phyloP scores from a whole-genome alignment of 1,139 yeast genomes.

The Torulaspora pretoriensis region DNA sequence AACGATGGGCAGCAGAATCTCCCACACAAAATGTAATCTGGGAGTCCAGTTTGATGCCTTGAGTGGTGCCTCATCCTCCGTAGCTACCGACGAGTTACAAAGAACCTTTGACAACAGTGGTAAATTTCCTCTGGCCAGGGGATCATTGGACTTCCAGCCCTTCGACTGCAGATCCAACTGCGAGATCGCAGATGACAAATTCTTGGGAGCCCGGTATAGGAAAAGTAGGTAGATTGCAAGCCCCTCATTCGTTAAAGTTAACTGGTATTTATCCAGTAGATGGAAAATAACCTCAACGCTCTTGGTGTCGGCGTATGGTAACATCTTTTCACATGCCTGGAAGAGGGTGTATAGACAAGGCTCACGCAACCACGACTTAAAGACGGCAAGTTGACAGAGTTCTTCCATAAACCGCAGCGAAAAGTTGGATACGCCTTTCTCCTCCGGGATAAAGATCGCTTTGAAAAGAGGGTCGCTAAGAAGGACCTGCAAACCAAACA shows the following conservation, averaged over 20 bases:
- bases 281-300: slow-evolving; percentile 39
- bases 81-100: slow-evolving; percentile 46
- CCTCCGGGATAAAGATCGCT: slow-evolving; percentile 38
- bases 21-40: slow-evolving; percentile 81
- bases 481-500: slow-evolving; percentile 79
- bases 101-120: slow-evolving; percentile 58
- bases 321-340: slow-evolving; percentile 43
- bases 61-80: slow-evolving; percentile 40
- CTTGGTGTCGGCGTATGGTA: slow-evolving; percentile 28
- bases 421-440: slow-evolving; percentile 35
- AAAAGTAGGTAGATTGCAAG: slow-evolving; percentile 60
- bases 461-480: slow-evolving; percentile 47
- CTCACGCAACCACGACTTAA: slow-evolving; percentile 85
- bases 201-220: slow-evolving; percentile 30
- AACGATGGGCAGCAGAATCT: slow-evolving; percentile 47
- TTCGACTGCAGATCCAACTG: slow-evolving; percentile 25
- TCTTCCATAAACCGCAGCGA: slow-evolving; percentile 42
- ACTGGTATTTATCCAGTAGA: slow-evolving; percentile 48
- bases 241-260: slow-evolving; percentile 74
- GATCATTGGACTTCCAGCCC: slow-evolving; percentile 70
- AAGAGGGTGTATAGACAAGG: slow-evolving; percentile 69
- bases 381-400: slow-evolving; percentile 54
- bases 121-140: slow-evolving; percentile 65
- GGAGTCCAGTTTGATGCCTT: slow-evolving; percentile 70
- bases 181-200: slow-evolving; percentile 5